Evolutionary conservation across 768 basidiomycete genomes (phyloP).

Genomic region (Mycena polygramma): DNA sequence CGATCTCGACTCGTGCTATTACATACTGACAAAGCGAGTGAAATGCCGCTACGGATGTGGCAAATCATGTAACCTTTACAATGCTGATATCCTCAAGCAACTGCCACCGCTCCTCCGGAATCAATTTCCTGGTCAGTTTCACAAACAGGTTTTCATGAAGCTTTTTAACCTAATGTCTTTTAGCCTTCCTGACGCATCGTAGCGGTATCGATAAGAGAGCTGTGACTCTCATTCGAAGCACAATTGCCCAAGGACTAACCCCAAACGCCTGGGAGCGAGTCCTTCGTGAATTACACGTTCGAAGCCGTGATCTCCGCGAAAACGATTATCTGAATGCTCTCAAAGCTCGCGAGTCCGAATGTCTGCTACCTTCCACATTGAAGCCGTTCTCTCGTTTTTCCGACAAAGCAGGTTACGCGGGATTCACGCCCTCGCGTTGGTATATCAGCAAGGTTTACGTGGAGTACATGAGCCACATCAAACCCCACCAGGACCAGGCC

Average conservation of each 20-base stretch:
- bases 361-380: not conserved
- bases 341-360: not conserved
- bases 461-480: constrained; percentile 38
- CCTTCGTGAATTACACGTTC: constrained; percentile 34
- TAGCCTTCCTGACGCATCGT: constrained; percentile 35
- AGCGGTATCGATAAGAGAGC: constrained; percentile 39
- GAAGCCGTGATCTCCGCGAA: constrained; percentile 33
- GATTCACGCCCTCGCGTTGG: constrained; percentile 8
- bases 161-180: constrained; percentile 6
- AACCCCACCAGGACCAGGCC: constrained; percentile 35
- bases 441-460: constrained; percentile 22
- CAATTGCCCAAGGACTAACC: constrained; percentile 31
- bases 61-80: constrained; percentile 33
- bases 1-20: constrained; percentile 34
- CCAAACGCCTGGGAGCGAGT: constrained; percentile 35
- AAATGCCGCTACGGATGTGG: constrained; percentile 34
- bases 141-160: no score
- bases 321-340: constrained; percentile 31
- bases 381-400: constrained; percentile 34
- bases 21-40: constrained; percentile 35
- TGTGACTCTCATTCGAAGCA: constrained; percentile 34
- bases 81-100: constrained; percentile 31
- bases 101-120: no score
- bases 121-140: no score
- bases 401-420: constrained; percentile 25